Evolutionary conservation across 352 stramenopile genomes (phyloP), one percentile per base, ranked within the genome.

Genomic region (Globisporangium cystogenes): DNA sequence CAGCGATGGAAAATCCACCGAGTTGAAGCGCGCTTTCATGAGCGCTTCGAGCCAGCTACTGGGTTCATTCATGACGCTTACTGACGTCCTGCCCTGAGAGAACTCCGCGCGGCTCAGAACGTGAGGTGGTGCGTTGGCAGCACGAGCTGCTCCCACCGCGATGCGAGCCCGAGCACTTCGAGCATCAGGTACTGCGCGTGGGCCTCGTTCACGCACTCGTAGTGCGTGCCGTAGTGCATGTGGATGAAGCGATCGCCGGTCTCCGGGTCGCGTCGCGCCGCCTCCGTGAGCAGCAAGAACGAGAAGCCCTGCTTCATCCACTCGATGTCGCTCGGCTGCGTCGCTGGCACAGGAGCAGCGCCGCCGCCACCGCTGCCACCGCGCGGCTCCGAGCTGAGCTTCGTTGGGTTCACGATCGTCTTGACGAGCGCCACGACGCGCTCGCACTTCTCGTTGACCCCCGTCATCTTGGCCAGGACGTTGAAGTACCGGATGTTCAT

Each of bases 251-350:
- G 27, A 8, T 31, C 27, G 4, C 27, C 27, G 4, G 27, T 31
- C 27, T 31, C 27, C 73, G 67, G 27, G 73, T 63, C 3, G 54
- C 61, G 15, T 71, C 60, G 31, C 35, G 58, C 16, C 58, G 57
- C 64, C 51, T 76, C 64, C 0, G 61, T 73, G 41, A 76, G 52
- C 39, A 76, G 43, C 46, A 76, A 53, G 62, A 73, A 76, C 24
- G 67, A 76, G 27, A 76, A 68, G 35, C 67, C 67, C 26, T 64
- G 67, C 53, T 70, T 70, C 67, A 76, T 76, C 67, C 67, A 76
- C 50, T 76, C 67, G 43, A 76, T 62, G 54, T 73, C 64, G n/a
- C 55, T 57, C 6, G 72, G 49, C 8, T 64, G 67, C 2, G 61
- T 53, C 11, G 46, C 10, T 8, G 27, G 0, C 27, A 8, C 27